Percentiles rank a stretch among this genome's conserved stretches.
Conservation (phyloP, 352 stramenopile species). For the Pythium plurisporium region DNA sequence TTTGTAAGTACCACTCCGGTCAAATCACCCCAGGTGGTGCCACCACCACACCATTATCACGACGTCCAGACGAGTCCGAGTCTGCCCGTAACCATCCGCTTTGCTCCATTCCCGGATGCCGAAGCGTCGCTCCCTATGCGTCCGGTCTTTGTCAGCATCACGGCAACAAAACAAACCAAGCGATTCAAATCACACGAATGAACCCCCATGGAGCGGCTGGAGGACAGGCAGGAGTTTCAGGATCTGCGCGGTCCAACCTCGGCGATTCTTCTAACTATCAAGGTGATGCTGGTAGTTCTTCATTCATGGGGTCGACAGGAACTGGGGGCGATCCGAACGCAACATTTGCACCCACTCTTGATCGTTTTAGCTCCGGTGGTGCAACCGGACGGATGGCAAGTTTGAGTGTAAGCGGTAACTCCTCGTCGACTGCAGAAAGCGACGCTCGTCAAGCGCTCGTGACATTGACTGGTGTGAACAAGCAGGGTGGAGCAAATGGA, state of each 20-base stretch:
- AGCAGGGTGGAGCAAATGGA: neutral
- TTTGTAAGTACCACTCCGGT: conserved; percentile 35
- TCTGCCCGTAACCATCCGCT: conserved; percentile 16
- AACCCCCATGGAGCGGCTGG: neutral
- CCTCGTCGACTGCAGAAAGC: conserved; percentile 15
- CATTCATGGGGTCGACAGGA: neutral
- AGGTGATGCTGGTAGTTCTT: neutral
- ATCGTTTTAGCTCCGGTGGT: conserved; percentile 12
- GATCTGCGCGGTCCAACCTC: conserved; percentile 4
- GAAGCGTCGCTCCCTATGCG: conserved; percentile 36
- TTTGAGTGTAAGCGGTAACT: conserved; percentile 2
- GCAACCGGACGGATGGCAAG: conserved; percentile 20
- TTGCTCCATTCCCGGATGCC: conserved; percentile 30
- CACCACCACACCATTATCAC: neutral
- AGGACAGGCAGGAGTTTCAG: neutral
- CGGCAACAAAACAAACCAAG: conserved; percentile 35
- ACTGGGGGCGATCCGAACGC: neutral
- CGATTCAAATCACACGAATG: conserved; percentile 24
- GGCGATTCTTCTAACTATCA: neutral
- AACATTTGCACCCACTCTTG: neutral
- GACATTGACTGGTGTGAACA: conserved; percentile 9
- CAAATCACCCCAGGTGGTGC: conserved; percentile 4
- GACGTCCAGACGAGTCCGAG: neutral
- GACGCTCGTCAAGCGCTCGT: conserved; percentile 16
- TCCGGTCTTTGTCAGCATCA: conserved; percentile 51